A percentile compares a stretch with the other conserved stretches of the same genome.
phyloP scores from a whole-genome alignment of 2,329 filamentous ascomycete genomes.

The Epichloe aotearoae region DNA sequence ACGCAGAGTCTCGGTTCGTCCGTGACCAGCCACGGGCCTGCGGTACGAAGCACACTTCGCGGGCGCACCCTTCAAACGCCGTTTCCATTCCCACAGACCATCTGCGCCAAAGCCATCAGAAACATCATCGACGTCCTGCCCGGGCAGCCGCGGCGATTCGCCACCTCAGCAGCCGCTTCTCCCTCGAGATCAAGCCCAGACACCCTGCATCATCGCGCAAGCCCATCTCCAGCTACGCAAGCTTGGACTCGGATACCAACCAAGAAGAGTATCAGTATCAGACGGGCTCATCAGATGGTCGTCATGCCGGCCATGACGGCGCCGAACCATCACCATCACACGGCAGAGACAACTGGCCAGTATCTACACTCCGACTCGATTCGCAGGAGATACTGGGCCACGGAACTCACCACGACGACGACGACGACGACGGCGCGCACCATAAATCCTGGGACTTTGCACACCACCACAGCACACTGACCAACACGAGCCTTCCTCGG shows the following conservation, averaged over 20 bases:
- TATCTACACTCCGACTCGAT: background rate
- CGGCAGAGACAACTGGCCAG: background rate
- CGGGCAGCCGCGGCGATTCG: conserved; percentile 13
- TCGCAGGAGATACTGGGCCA: conserved; percentile 5
- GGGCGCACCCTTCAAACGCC: background rate
- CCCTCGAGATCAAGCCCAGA: conserved; percentile 3
- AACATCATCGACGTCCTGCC: conserved; percentile 8
- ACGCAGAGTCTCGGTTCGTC: background rate
- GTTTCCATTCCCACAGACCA: background rate
- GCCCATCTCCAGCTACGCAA: conserved; percentile 17
- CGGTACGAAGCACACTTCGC: background rate
- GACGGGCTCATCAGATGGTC: background rate
- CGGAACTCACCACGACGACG: background rate
- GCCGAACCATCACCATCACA: background rate
- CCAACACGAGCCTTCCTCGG: conserved; percentile 11
- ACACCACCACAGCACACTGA: conserved; percentile 12
- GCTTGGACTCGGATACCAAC: conserved; percentile 16
- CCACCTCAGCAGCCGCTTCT: conserved; percentile 16
- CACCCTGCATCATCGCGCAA: conserved; percentile 12
- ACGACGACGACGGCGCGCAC: background rate
- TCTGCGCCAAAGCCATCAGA: conserved; percentile 10
- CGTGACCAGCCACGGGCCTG: background rate
- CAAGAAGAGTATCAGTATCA: background rate
- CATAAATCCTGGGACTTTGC: conserved; percentile 3
- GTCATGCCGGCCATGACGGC: background rate